Evolutionary conservation across 257 asterid genomes (phyloP).

Genomic region (Hygrophila difformis): DNA sequence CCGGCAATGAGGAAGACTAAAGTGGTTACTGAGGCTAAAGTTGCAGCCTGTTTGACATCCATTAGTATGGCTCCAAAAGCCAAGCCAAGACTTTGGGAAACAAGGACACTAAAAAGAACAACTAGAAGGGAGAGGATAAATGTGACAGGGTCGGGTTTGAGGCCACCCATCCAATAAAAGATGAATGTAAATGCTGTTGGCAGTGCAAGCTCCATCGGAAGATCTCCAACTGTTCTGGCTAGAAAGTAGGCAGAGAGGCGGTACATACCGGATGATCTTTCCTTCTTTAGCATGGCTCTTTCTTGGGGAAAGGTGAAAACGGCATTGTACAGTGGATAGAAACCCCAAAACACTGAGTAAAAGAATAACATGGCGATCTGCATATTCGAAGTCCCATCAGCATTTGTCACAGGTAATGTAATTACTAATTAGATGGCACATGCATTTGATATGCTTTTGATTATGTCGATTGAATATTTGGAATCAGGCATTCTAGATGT

Average conservation of each 20-base stretch:
- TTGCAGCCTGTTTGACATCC: slow-evolving; percentile 74
- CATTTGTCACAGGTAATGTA: neutral
- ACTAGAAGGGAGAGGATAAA: slow-evolving; percentile 55
- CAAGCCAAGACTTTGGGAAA: slow-evolving; percentile 61
- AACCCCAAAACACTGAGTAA: slow-evolving; percentile 78
- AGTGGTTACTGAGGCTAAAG: slow-evolving; percentile 68
- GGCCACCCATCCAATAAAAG: slow-evolving; percentile 84
- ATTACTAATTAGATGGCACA: neutral
- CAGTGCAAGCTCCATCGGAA: slow-evolving; percentile 64
- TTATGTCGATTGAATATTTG: neutral
- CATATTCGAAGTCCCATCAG: slow-evolving; percentile 16
- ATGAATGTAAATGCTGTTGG: slow-evolving; percentile 71
- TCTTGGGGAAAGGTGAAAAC: slow-evolving; percentile 78
- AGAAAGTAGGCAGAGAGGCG: slow-evolving; percentile 65
- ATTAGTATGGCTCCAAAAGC: slow-evolving; percentile 74
- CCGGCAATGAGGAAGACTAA: slow-evolving; percentile 70
- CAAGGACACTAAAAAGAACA: slow-evolving; percentile 66
- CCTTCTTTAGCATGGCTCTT: slow-evolving; percentile 66
- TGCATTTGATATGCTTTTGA: neutral
- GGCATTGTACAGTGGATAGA: slow-evolving; percentile 72
- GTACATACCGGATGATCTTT: slow-evolving; percentile 74
- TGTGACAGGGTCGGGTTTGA: slow-evolving; percentile 44
- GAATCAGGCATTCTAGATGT: neutral
- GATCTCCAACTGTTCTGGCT: slow-evolving; percentile 63
- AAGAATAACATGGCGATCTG: slow-evolving; percentile 76